Evolutionary conservation across 148 eudicot genomes (phyloP), one percentile per base, ranked within the genome.

Genomic region (Rhododendron ovatum): DNA sequence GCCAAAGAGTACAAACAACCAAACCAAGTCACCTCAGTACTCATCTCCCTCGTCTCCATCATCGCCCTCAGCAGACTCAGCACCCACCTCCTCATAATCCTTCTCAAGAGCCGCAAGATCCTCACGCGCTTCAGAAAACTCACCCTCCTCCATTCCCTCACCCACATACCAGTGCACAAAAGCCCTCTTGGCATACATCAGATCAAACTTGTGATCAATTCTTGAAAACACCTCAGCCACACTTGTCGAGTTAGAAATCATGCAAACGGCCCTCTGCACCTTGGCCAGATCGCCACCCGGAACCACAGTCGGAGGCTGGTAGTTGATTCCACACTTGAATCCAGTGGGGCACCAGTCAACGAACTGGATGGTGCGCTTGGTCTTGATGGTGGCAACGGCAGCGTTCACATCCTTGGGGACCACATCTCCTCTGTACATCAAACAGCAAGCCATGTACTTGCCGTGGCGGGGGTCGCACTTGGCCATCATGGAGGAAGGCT

Each of bases 71-170:
- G 80, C 89, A 14, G 84, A 84, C 55, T 87, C 89, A 67, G 79
- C 78, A 59, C 89, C 89, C 17, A 87, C 84, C 73, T 67, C 73
- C 35, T 67, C 73, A 10, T 67, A 67, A 67, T 67, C 73, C 73
- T 67, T 67, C 73, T 87, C 89, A 51, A 87, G 80, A 10, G 89
- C 89, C 10, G 89, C 89, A 80, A 87, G 83, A 55, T 87, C 89
- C 84, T 87, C 89, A 2, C 89, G 86, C 0, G 89, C 89, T 73
- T 87, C 89, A 9, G 89, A 87, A 41, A 87, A 87, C 80, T 84
- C 89, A 33, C 89, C 89, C 81, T 87, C 89, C 80, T 87, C 89
- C 89, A 87, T 87, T 1, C 89, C 89, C 84, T 87, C 89, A 80
- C 89, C 89, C 10, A 87, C 89, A 39, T 87, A 87, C 89, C 89